Conservation (phyloP, 495 filamentous ascomycete genomes). For the Antarctomyces pellizariae region DNA sequence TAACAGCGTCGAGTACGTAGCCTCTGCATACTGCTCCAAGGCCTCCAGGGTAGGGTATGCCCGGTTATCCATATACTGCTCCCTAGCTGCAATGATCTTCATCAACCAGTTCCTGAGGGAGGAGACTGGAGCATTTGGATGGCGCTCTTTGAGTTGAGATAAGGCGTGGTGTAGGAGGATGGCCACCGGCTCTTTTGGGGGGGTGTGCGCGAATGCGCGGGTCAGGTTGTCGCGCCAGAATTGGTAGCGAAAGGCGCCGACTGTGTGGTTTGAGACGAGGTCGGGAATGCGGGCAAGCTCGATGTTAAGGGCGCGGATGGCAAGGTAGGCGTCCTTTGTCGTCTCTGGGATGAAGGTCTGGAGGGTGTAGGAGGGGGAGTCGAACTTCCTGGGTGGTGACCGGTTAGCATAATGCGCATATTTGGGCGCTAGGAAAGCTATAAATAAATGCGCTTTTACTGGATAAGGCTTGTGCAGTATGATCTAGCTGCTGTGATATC, state of each 20-base stretch:
- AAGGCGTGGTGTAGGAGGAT: conserved; percentile 55
- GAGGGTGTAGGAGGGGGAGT: conserved; percentile 71
- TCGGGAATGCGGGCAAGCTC: conserved; percentile 76
- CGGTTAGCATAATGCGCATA: conserved; percentile 1
- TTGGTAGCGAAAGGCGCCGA: conserved; percentile 71
- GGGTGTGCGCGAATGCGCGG: conserved; percentile 41
- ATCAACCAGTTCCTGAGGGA: conserved; percentile 65
- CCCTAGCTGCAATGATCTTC: conserved; percentile 53
- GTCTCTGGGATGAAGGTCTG: conserved; percentile 55
- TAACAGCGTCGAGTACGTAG: conserved; percentile 80
- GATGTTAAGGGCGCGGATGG: conserved; percentile 79
- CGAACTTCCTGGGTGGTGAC: conserved; percentile 35
- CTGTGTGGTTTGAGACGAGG: conserved; percentile 53
- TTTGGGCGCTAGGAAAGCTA: not conserved
- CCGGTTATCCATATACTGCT: conserved; percentile 61
- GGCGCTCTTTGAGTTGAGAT: conserved; percentile 27
- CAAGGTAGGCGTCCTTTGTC: conserved; percentile 60
- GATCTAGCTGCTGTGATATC: conserved; percentile 27
- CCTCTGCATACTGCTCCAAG: conserved; percentile 75
- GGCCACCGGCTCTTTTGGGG: conserved; percentile 80
- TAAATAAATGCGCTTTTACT: conserved; percentile 21
- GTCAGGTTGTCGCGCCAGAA: conserved; percentile 79
- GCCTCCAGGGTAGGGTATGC: conserved; percentile 51
- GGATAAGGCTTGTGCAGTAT: conserved; percentile 33
- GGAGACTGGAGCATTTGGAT: conserved; percentile 25